Base-by-base conservation (phyloP, 2,329 filamentous ascomycete genomes). In the Hypoxylon sp. region DNA sequence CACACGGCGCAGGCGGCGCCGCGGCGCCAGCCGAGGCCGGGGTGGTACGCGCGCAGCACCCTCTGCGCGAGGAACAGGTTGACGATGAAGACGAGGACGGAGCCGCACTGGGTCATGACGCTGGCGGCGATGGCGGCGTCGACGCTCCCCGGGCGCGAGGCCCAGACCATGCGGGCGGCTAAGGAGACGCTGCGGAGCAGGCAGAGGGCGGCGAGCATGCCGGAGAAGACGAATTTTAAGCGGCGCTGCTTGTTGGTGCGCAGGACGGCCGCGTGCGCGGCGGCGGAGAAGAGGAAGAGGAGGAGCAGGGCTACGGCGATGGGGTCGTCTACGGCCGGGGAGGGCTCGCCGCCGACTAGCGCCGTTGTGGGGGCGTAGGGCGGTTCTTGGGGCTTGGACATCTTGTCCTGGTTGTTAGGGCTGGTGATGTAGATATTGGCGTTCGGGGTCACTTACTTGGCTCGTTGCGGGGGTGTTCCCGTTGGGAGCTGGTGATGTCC, bases 11-110 rank as follows among this genome's bases (percentile, higher is more conserved):
- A 68, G 1, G 81, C 82, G 22, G 87, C 81, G 1, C 78, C 71
- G 22, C 78, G 81, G 66, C 86, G 83, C 92, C 92, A 95, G 61
- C 92, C 93, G 30, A 93, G 75, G 1, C 76, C 74, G 0, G 92
- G 92, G 73, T 94, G 91, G 46, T 87, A 86, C 3, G 91, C 90
- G 56, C 93, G 86, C 16, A 96, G 78, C 24, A 97, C 83, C 46
- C 93, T 88, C 78, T 93, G 91, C 0, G 89, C 80, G 74, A 94
- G 92, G 72, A 96, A 80, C 42, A 96, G 79, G 79, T 97, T 96
- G 78, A 93, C 81, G 72, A 95, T 79, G 77, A 92, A 95, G 24
- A 96, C 80, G 6, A 96, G 78, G 32, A 96, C 76, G 14, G 93
- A 88, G 42, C 92, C 93, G 0, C 91, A 89, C 45, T 89, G 87